phyloP scores from a whole-genome alignment of 2,329 filamentous ascomycete genomes.

The Ploettnerulaceae sp. region DNA sequence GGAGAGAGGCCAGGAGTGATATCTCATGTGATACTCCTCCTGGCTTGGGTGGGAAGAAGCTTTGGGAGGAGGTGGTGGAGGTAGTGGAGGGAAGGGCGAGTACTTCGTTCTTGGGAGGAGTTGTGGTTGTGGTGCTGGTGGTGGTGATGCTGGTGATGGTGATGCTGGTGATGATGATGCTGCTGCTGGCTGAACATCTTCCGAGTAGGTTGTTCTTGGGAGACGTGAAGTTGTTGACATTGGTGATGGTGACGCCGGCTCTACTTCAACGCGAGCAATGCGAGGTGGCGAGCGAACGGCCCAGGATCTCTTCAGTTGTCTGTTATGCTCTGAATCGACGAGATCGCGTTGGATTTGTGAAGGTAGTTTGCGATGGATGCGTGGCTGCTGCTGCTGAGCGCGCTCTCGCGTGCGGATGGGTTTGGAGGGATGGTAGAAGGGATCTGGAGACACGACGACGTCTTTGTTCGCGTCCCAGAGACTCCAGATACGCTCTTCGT shows the following conservation, averaged over 20 bases:
- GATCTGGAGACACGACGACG: background rate
- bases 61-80: background rate
- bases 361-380: background rate
- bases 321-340: background rate
- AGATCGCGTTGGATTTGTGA: background rate
- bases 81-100: background rate
- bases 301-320: background rate
- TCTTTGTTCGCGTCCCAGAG: background rate
- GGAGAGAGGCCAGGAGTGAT: slow-evolving; percentile 3
- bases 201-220: too few species aligned
- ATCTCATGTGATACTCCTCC: background rate
- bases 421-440: background rate
- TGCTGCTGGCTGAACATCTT: too few species aligned
- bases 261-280: background rate
- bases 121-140: too few species aligned
- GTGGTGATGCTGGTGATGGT: too few species aligned
- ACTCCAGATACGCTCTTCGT: slow-evolving; percentile 1
- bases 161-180: too few species aligned
- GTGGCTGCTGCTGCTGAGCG: background rate
- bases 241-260: background rate
- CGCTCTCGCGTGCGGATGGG: background rate
- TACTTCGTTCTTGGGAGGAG: background rate
- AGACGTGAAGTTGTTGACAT: too few species aligned
- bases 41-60: too few species aligned
- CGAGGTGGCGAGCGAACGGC: background rate